A percentile compares a stretch with the other conserved stretches of the same genome.
Conservation (phyloP, 1,284 basidiomycete genomes). For the Paramarasmius palmivorus region DNA sequence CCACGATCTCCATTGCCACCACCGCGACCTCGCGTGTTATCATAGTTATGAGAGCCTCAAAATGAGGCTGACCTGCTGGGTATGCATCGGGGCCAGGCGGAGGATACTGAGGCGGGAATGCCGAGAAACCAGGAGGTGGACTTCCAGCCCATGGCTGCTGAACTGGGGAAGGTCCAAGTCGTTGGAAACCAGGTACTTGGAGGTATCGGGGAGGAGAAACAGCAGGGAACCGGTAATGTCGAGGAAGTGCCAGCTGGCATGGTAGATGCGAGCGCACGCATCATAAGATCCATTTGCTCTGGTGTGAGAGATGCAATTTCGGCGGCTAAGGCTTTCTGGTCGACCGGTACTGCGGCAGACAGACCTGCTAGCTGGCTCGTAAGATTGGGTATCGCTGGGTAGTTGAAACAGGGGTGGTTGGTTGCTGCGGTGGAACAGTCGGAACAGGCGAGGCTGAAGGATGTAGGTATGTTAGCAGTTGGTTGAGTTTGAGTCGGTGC, state of each 20-base stretch:
- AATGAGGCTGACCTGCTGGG: background rate
- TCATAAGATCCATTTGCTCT: constrained; percentile 59
- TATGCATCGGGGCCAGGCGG: background rate
- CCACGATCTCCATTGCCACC: constrained; percentile 40
- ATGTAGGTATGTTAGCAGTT: constrained; percentile 17
- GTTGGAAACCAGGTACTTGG: constrained; percentile 6
- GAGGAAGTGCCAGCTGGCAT: background rate
- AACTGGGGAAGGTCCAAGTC: background rate
- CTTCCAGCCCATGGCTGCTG: constrained; percentile 22
- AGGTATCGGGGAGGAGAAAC: constrained; percentile 9
- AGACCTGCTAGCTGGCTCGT: constrained; percentile 8
- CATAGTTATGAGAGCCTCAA: constrained; percentile 24
- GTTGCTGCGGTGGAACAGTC: background rate
- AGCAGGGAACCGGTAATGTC: background rate
- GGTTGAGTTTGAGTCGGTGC: constrained; percentile 15
- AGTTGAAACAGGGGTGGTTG: background rate
- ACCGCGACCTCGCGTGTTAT: constrained; percentile 29
- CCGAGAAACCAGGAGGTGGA: constrained; percentile 17
- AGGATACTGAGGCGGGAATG: constrained; percentile 9
- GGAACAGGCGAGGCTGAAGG: constrained; percentile 10
- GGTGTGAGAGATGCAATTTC: constrained; percentile 60
- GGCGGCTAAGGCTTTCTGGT: constrained; percentile 37
- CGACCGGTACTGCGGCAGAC: constrained; percentile 20
- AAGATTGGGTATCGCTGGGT: constrained; percentile 1
- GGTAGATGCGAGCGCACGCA: constrained; percentile 41